A percentile compares a stretch with the other conserved stretches of the same genome.
phyloP scores from a whole-genome alignment of 23 red algal species.

The Gracilaria domingensis region DNA sequence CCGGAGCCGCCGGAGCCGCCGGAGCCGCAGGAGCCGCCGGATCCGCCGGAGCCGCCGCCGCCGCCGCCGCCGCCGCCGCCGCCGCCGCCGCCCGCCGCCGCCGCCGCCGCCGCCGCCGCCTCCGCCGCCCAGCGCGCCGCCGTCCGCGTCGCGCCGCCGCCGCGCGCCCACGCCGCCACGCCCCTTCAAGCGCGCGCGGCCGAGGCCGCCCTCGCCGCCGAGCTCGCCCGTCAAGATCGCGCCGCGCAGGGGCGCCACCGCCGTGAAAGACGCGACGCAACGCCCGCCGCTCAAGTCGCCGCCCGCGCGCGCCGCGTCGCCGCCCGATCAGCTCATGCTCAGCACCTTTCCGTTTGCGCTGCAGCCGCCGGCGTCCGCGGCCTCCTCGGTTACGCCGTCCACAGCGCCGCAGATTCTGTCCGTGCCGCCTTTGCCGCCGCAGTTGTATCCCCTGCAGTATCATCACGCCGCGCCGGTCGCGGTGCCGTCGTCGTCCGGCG shows the following conservation, averaged over 20 bases:
- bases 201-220: neutral
- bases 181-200: neutral
- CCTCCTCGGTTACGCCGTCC: too few relatives aligned
- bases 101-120: neutral
- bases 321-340: neutral
- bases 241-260: neutral
- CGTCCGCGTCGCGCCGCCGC: neutral
- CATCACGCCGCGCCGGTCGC: neutral
- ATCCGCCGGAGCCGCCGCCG: neutral
- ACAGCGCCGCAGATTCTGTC: neutral
- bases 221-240: neutral
- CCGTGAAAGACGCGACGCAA: too few relatives aligned
- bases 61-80: neutral
- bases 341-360: conserved; percentile 28
- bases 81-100: neutral
- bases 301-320: neutral
- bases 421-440: conserved; percentile 16
- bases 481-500: neutral
- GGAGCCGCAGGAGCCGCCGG: neutral
- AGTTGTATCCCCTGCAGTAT: conserved; percentile 34
- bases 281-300: neutral
- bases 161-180: neutral
- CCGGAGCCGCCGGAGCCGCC: neutral
- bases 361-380: neutral
- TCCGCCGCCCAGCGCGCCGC: too few relatives aligned